Percentiles rank a stretch among this genome's conserved stretches.
Conservation (phyloP, 192 early-diverging fungal species). For the Mortierella antarctica region DNA sequence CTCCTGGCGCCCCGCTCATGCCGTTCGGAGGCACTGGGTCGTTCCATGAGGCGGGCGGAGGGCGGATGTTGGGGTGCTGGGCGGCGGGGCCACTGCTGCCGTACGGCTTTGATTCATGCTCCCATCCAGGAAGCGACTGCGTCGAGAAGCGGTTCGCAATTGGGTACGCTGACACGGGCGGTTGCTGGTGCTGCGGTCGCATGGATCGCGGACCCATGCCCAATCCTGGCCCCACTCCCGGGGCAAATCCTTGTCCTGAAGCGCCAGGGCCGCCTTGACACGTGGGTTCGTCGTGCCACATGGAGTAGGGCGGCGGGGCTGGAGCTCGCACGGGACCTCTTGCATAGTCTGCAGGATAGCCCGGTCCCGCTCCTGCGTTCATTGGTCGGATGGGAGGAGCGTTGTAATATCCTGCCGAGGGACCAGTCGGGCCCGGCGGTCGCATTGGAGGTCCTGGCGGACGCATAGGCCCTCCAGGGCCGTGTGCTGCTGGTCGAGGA, state of each 20-base stretch:
- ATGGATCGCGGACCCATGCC: conserved; percentile 21
- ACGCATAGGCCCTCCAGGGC: conserved; percentile 29
- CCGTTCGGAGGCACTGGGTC: conserved; percentile 23
- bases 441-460: conserved; percentile 23
- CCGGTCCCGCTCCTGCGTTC: conserved; percentile 15
- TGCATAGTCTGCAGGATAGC: conserved; percentile 33
- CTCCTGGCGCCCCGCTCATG: background rate
- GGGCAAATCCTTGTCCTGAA: conserved; percentile 16
- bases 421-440: conserved; percentile 30
- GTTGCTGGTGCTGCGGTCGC: conserved; percentile 12
- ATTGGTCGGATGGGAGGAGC: conserved; percentile 34
- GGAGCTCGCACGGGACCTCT: conserved; percentile 18
- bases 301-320: background rate
- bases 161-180: conserved; percentile 6
- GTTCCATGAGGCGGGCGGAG: conserved; percentile 26
- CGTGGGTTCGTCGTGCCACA: conserved; percentile 21
- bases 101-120: conserved; percentile 31
- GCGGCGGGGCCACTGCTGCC: conserved; percentile 14
- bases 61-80: conserved; percentile 28
- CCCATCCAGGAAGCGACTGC: conserved; percentile 45
- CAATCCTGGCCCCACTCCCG: conserved; percentile 14
- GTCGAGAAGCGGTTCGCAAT: conserved; percentile 43
- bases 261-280: conserved; percentile 15
- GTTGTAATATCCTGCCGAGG: conserved; percentile 15
- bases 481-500: conserved; percentile 15